Evolutionary conservation across 225 moss, liverwort and hornwort species (phyloP).

Genomic region (Sphagnum contortum): DNA sequence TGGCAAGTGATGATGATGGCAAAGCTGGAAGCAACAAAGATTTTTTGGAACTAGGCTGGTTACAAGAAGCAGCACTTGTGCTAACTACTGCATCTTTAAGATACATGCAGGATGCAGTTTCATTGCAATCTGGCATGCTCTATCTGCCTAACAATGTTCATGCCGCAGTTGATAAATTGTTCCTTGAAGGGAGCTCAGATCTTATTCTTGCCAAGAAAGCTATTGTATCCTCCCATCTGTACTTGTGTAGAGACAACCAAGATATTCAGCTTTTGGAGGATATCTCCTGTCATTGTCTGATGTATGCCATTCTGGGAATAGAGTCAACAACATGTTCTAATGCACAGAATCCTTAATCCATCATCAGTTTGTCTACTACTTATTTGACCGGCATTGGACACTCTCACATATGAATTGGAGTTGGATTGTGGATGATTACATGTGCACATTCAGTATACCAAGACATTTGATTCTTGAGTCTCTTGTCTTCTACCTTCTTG

Average conservation of each 20-base stretch:
- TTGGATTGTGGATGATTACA: constrained; percentile 78
- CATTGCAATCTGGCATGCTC: constrained; percentile 24
- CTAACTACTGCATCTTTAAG: constrained; percentile 46
- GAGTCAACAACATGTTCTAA: too few species aligned
- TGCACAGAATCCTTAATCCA: constrained; percentile 11
- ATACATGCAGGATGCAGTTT: constrained; percentile 50
- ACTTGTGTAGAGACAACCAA: too few species aligned
- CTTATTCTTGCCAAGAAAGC: constrained; percentile 94
- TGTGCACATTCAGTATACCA: constrained; percentile 68
- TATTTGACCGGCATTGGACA: constrained; percentile 93
- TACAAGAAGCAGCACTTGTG: constrained; percentile 46
- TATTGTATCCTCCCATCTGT: constrained; percentile 58
- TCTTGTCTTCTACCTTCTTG: constrained; percentile 84
- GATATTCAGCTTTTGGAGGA: too few species aligned
- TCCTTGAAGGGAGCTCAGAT: constrained; percentile 83
- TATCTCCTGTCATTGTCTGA: too few species aligned
- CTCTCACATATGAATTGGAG: constrained; percentile 61
- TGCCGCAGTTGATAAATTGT: constrained; percentile 78
- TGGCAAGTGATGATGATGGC: constrained; percentile 48
- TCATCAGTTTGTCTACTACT: constrained; percentile 76
- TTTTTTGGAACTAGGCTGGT: constrained; percentile 51
- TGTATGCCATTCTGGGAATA: too few species aligned
- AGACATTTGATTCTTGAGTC: constrained; percentile 95
- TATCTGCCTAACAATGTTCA: constrained; percentile 85
- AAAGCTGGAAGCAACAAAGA: constrained; percentile 48